Conservation (phyloP, 2,329 filamentous ascomycete genomes). For the Pseudogymnoascus sp. region DNA sequence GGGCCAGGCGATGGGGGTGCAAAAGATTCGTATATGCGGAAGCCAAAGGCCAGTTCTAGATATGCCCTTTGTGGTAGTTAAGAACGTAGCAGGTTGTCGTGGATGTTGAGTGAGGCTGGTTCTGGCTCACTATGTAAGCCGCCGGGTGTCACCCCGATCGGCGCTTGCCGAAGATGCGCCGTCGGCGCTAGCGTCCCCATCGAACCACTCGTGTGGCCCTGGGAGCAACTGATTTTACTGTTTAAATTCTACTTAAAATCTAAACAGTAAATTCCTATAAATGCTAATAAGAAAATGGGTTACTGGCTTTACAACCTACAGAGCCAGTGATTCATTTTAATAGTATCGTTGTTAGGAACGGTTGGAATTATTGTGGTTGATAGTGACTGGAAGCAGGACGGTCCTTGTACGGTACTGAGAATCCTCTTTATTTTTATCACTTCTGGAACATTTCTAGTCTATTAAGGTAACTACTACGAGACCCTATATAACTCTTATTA, state of each 20-base stretch:
- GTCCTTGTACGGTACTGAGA: too few relatives aligned
- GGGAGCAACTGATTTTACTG: too few relatives aligned
- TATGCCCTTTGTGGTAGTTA: background rate
- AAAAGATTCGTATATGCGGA: background rate
- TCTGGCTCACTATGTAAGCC: background rate
- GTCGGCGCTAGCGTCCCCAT: background rate
- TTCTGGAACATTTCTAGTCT: background rate
- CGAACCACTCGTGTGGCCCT: too few relatives aligned
- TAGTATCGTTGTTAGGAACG: too few relatives aligned
- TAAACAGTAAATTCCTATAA: too few relatives aligned
- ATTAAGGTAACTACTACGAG: background rate
- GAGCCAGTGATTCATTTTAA: too few relatives aligned
- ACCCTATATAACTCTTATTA: background rate
- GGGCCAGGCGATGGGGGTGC: background rate
- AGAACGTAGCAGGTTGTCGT: background rate
- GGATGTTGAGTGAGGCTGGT: background rate
- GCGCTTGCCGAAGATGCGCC: constrained; percentile 5
- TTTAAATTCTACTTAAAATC: too few relatives aligned
- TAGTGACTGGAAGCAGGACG: too few relatives aligned
- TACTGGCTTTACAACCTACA: too few relatives aligned
- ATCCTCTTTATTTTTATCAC: background rate
- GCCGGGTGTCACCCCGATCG: constrained; percentile 1
- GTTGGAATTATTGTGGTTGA: too few relatives aligned
- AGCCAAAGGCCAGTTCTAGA: background rate
- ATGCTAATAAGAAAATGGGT: too few relatives aligned